A percentile compares a stretch with the other conserved stretches of the same genome.
Conservation (phyloP, 2,329 filamentous ascomycete species). For the Ophiocordyceps camponoti-leonardi region DNA sequence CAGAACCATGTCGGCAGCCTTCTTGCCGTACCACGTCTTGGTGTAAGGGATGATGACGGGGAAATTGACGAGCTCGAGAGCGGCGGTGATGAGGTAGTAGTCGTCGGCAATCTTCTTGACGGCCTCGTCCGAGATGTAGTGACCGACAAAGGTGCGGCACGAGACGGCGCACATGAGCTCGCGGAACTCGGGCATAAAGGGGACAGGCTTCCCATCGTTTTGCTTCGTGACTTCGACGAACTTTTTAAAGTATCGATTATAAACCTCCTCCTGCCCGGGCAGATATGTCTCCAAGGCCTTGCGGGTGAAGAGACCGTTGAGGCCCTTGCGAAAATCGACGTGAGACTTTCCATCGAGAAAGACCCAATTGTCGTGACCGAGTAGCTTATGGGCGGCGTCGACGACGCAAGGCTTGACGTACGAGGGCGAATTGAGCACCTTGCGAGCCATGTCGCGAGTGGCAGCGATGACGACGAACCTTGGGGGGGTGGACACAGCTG, state of each 20-base stretch:
- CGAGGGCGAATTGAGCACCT: slow-evolving; percentile 84
- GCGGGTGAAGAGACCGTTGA: slow-evolving; percentile 89
- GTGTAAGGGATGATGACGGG: slow-evolving; percentile 91
- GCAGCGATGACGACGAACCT: slow-evolving; percentile 97
- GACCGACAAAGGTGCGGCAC: slow-evolving; percentile 89
- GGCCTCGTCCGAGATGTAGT: slow-evolving; percentile 81
- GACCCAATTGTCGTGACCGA: slow-evolving; percentile 87
- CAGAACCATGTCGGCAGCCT: slow-evolving; percentile 82
- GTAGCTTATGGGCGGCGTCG: slow-evolving; percentile 81
- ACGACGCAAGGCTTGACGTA: slow-evolving; percentile 96
- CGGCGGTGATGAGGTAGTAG: slow-evolving; percentile 92
- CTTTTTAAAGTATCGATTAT: slow-evolving; percentile 67
- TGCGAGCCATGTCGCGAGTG: slow-evolving; percentile 84
- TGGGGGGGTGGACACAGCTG: too few relatives aligned
- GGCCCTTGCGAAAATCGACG: slow-evolving; percentile 90
- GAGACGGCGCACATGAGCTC: slow-evolving; percentile 91
- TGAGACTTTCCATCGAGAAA: slow-evolving; percentile 92
- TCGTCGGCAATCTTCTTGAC: slow-evolving; percentile 92
- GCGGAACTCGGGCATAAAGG: slow-evolving; percentile 85
- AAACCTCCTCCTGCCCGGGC: slow-evolving; percentile 82
- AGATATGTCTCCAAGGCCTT: slow-evolving; percentile 77
- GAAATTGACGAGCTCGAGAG: slow-evolving; percentile 95
- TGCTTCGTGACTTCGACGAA: slow-evolving; percentile 64
- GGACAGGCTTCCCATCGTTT: slow-evolving; percentile 53
- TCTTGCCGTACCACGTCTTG: slow-evolving; percentile 95